These are phyloP conservation scores for Endotrypanum monterogeii DNA, from an alignment of 208 protist genomes.

Conservation along the genomic window DNA sequence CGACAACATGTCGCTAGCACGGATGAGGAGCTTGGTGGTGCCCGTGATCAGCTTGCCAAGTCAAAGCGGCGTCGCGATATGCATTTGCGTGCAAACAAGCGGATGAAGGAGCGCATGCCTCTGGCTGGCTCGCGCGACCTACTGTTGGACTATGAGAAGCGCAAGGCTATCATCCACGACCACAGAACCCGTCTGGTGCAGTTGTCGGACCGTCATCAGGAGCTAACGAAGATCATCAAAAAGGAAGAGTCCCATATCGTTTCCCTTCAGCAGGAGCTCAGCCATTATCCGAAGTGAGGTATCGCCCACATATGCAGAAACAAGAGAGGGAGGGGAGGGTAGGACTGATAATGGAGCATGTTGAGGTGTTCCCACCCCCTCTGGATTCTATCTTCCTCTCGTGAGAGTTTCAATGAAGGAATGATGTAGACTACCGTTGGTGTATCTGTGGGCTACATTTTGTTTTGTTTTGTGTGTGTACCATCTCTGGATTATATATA, in stretches of 20 bases:
- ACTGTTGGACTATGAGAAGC: slow-evolving; percentile 94
- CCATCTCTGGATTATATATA: too few relatives aligned
- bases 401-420: neutral
- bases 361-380: neutral
- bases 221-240: slow-evolving; percentile 59
- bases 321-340: neutral
- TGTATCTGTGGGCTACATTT: neutral
- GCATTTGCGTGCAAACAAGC: slow-evolving; percentile 81
- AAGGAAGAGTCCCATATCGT: slow-evolving; percentile 62
- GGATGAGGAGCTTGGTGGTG: slow-evolving; percentile 84
- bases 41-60: slow-evolving; percentile 90
- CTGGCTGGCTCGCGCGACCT: slow-evolving; percentile 94
- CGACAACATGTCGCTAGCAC: slow-evolving; percentile 87
- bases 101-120: slow-evolving; percentile 93
- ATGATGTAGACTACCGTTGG: neutral
- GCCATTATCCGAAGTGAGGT: slow-evolving; percentile 54
- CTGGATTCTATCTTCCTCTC: neutral
- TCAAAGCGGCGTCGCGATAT: slow-evolving; percentile 92
- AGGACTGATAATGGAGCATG: neutral
- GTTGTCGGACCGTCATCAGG: slow-evolving; percentile 75
- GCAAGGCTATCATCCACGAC: slow-evolving; percentile 78
- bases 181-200: slow-evolving; percentile 78
- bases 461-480: too few relatives aligned
- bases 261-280: slow-evolving; percentile 59
- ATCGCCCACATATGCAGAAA: neutral